Conservation (phyloP, 768 basidiomycete genomes). For the Boletus subparvulus region DNA sequence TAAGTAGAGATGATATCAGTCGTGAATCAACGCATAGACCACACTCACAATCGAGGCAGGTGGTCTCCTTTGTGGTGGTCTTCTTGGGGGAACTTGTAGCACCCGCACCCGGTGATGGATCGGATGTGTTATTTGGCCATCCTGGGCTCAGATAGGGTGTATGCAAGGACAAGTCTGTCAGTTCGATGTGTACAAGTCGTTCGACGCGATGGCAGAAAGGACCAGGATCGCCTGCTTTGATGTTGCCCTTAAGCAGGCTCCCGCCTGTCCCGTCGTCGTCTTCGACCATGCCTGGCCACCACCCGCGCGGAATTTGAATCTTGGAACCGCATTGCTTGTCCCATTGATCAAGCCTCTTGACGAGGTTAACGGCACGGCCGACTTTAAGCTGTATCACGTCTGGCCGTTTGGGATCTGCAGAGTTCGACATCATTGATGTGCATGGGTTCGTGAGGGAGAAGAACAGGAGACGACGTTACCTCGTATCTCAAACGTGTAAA, state of each 20-base stretch:
- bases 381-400: constrained; percentile 69
- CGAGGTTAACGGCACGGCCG: constrained; percentile 72
- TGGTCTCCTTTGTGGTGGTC: constrained; percentile 20
- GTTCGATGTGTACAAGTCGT: constrained; percentile 75
- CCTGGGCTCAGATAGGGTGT: constrained; percentile 56
- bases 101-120: background rate
- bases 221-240: constrained; percentile 60
- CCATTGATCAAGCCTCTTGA: constrained; percentile 77
- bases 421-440: constrained; percentile 7
- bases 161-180: constrained; percentile 64
- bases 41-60: constrained; percentile 47
- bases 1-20: constrained; percentile 21
- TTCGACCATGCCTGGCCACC: constrained; percentile 61
- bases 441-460: background rate
- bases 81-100: constrained; percentile 18
- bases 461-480: constrained; percentile 40
- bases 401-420: constrained; percentile 32
- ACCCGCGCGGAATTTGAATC: constrained; percentile 69
- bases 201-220: constrained; percentile 75
- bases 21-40: background rate
- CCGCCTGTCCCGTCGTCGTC: constrained; percentile 35
- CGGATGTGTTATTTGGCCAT: constrained; percentile 42
- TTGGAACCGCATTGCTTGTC: constrained; percentile 78
- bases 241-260: constrained; percentile 64
- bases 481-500: constrained; percentile 80